These are phyloP conservation scores for Sugiyamaella japonica DNA, from an alignment of 1,139 yeast genomes.

Conservation along the genomic window DNA sequence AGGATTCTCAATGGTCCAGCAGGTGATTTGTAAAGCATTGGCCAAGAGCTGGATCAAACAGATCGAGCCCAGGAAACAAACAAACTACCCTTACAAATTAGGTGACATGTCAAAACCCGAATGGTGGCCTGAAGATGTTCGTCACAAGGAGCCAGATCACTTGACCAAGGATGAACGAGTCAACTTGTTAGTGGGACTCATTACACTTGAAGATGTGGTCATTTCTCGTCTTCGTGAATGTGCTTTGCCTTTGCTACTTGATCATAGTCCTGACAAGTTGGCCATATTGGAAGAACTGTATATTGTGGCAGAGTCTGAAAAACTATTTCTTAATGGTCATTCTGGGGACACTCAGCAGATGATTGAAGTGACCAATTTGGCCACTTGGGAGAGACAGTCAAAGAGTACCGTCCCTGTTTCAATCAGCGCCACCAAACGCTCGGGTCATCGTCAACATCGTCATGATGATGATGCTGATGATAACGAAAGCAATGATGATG, in stretches of 20 bases:
- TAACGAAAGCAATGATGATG: too few species aligned
- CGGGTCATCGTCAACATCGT: neutral
- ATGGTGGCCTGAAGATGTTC: slow-evolving; percentile 69
- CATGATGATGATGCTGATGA: neutral
- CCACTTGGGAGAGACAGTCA: slow-evolving; percentile 7
- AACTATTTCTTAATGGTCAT: slow-evolving; percentile 6
- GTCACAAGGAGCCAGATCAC: slow-evolving; percentile 76
- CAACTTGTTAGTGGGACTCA: slow-evolving; percentile 48
- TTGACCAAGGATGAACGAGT: slow-evolving; percentile 58
- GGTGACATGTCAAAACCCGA: slow-evolving; percentile 53
- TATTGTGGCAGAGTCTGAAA: slow-evolving; percentile 31
- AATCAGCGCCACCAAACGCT: neutral
- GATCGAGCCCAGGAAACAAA: slow-evolving; percentile 68
- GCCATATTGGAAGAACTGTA: slow-evolving; percentile 37
- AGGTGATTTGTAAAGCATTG: slow-evolving; percentile 57
- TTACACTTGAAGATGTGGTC: slow-evolving; percentile 38
- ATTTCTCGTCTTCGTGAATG: slow-evolving; percentile 36
- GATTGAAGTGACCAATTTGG: slow-evolving; percentile 2
- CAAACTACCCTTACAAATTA: slow-evolving; percentile 59
- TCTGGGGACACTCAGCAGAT: slow-evolving; percentile 1
- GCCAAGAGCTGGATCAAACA: slow-evolving; percentile 69
- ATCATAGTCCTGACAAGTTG: slow-evolving; percentile 4
- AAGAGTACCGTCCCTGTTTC: neutral
- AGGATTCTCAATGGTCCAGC: slow-evolving; percentile 45
- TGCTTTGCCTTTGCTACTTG: slow-evolving; percentile 18